Evolutionary conservation across 169 alveolate genomes (phyloP), one percentile per base, ranked within the genome.

Genomic region (Cryptosporidium ryanae): DNA sequence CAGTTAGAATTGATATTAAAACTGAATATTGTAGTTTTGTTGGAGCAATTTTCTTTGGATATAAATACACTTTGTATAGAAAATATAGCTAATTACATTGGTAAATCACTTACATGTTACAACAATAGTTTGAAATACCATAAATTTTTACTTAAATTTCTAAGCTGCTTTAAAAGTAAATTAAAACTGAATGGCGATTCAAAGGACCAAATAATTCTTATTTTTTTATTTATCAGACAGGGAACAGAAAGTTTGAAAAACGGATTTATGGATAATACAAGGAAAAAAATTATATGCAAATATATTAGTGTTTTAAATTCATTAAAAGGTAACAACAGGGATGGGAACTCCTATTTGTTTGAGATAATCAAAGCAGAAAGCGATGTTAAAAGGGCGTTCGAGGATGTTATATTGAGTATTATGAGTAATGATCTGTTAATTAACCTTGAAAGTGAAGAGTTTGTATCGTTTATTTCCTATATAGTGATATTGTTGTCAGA

Each of bases 191-290:
- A 23, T 25, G 64, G 10, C 8, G 2, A 8, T 25, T 34, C 46
- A 4, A 43, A 65, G 8, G 10, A 15, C 3, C 82, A 66, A 32
- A n/a, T 68, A 3, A 21, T 68, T 18, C 25, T 46, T 6, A 0
- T 65, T 10, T 25, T 52, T n/a, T 48, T 52, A 13, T 68, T 68
- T 23, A 18, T 68, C n/a, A 68, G 32, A 8, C 83, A 68, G 23
- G 83, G 83, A 5, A 68, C 52, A 0, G 64, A 66, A 2, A 66
- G 54, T 66, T 48, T 48, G 31, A 29, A 38, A 5, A 38, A 64
- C 0, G 8, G 0, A 0, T 38, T 6, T 38, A 38, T 38, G 46
- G 8, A 38, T 38, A 10, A 38, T 38, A 10, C 8, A 0, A 38
- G 46, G 8, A 38, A 38, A 38, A 38, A 38, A 10, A 38, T 38